Evolutionary conservation across 78 protist genomes (phyloP), one percentile per base, ranked within the genome.

Genomic region (Guillardia theta): DNA sequence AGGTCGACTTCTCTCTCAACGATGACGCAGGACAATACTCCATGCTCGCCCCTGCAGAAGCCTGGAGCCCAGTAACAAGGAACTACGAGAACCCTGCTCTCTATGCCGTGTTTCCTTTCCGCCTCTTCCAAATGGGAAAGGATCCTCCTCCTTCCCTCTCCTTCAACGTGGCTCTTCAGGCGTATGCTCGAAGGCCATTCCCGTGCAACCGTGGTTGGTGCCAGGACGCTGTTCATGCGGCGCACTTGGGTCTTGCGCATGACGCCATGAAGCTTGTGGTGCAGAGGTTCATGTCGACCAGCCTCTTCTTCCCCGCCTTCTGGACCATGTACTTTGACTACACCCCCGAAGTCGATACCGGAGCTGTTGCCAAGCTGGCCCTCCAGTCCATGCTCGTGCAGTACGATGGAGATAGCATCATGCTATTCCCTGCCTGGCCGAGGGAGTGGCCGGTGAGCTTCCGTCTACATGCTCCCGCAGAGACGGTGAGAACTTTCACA

Each of bases 21-120:
- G n/a, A n/a, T n/a, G n/a, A n/a, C n/a, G n/a, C n/a, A n/a, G n/a
- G n/a, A n/a, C n/a, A n/a, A n/a, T n/a, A n/a, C n/a, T n/a, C 70
- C 6, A 43, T 70, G 36, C 83, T 70, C 83, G 83, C 83, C 4
- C 83, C 83, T 33, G 83, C 83, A 4, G 21, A 24, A 70, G 83
- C 22, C n/a, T 70, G 83, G 83, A 43, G 36, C 6, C 83, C 83
- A 12, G 1, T 18, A 2, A 48, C 90, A 10, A 18, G 9, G 53
- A 78, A 78, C 48, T 6, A 18, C 48, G 90, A 78, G 90, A 78
- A 78, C 90, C 90, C 90, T 3, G 90, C 18, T 10, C 90, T 78
- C 15, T 78, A 78, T 50, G 45, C 90, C 90, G 39, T 78, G 15
- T 78, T 78, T 50, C 90, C 90, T 27, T 78, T 78, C 48, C 90